These are phyloP conservation scores for Salvia sclarea DNA, from an alignment of 305 asterid species.

Conservation along the genomic window DNA sequence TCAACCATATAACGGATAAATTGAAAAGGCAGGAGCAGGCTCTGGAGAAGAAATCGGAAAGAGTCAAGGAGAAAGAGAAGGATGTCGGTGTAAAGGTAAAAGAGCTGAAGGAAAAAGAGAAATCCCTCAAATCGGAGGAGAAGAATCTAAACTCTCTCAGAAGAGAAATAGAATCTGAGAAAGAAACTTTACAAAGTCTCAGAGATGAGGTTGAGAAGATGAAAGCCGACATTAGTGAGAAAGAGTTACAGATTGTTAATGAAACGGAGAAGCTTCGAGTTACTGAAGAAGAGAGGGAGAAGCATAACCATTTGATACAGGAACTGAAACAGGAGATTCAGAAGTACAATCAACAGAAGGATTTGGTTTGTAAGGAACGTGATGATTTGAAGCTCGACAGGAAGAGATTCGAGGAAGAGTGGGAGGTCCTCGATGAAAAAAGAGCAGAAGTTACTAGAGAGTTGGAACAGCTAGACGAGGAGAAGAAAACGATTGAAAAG, in stretches of 20 bases:
- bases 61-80: slow-evolving; percentile 75
- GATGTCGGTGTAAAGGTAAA: slow-evolving; percentile 57
- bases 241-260: slow-evolving; percentile 49
- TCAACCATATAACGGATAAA: slow-evolving; percentile 65
- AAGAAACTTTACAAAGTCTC: slow-evolving; percentile 49
- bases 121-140: slow-evolving; percentile 56
- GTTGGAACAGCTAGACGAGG: slow-evolving; percentile 48
- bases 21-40: slow-evolving; percentile 63
- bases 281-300: slow-evolving; percentile 60
- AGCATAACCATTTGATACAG: slow-evolving; percentile 52
- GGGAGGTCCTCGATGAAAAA: slow-evolving; percentile 85
- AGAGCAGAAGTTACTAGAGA: slow-evolving; percentile 53
- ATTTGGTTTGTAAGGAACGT: slow-evolving; percentile 59
- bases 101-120: slow-evolving; percentile 69
- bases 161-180: slow-evolving; percentile 50
- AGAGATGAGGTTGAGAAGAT: slow-evolving; percentile 58
- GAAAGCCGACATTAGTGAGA: slow-evolving; percentile 54
- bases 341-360: slow-evolving; percentile 54
- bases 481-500: slow-evolving; percentile 52
- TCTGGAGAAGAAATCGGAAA: slow-evolving; percentile 60
- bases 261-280: slow-evolving; percentile 56
- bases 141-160: slow-evolving; percentile 47
- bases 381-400: slow-evolving; percentile 69
- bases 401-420: slow-evolving; percentile 77
- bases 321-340: slow-evolving; percentile 75